Percentiles rank a stretch among this genome's conserved stretches.
These are phyloP conservation scores for Tolypocladium paradoxum DNA, from an alignment of 2,329 filamentous ascomycete species.

Conservation along the genomic window DNA sequence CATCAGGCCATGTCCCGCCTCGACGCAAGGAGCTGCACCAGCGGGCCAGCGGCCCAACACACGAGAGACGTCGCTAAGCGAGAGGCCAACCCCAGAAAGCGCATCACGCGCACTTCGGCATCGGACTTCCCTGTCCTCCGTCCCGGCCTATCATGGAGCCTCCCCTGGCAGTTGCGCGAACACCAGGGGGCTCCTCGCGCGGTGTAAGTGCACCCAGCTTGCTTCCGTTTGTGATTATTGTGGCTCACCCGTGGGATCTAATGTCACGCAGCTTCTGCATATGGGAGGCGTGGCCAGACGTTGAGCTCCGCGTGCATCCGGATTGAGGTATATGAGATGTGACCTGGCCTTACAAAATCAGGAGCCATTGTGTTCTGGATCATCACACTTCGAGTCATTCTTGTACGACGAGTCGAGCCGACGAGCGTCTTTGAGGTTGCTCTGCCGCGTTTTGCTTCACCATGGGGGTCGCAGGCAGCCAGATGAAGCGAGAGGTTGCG, in stretches of 20 bases:
- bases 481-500: background rate
- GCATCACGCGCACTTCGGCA: background rate
- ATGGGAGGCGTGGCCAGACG: background rate
- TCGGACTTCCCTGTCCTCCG: background rate
- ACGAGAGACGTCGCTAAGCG: background rate
- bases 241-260: background rate
- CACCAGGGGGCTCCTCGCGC: background rate
- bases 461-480: constrained; percentile 4
- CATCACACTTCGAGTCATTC: background rate
- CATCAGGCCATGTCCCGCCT: background rate
- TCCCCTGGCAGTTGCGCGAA: background rate
- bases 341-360: background rate
- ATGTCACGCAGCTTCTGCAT: background rate
- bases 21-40: background rate
- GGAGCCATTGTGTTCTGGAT: background rate
- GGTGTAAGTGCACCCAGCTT: background rate
- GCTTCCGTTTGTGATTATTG: background rate
- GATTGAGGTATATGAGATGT: background rate
- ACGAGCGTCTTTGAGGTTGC: background rate
- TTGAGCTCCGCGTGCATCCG: background rate
- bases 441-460: background rate
- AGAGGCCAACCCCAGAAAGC: background rate
- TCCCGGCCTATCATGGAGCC: background rate
- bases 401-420: background rate
- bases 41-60: background rate